Percentiles rank a stretch among this genome's conserved stretches.
These are phyloP conservation scores for Strobilomyces dryophilus DNA, from an alignment of 768 basidiomycete genomes.

Conservation along the genomic window DNA sequence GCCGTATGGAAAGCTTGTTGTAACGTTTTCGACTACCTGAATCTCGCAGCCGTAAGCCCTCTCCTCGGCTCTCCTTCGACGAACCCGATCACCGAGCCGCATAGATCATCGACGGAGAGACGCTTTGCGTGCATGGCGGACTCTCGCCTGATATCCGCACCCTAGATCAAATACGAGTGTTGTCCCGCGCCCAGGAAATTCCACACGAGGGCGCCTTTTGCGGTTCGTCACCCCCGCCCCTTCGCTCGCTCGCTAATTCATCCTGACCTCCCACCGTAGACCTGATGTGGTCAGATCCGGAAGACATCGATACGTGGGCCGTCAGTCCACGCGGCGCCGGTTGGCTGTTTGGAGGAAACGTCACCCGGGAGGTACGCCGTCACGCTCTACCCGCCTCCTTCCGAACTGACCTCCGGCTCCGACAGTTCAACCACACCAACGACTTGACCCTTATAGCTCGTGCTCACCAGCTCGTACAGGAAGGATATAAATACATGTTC, in stretches of 20 bases:
- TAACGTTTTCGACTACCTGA: slow-evolving; percentile 92
- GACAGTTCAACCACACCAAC: slow-evolving; percentile 90
- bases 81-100: neutral
- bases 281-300: slow-evolving; percentile 98
- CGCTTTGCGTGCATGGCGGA: slow-evolving; percentile 93
- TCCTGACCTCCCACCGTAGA: slow-evolving; percentile 41
- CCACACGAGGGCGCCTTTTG: slow-evolving; percentile 99
- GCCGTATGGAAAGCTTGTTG: slow-evolving; percentile 98
- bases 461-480: slow-evolving; percentile 95
- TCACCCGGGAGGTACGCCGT: slow-evolving; percentile 70
- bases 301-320: slow-evolving; percentile 94
- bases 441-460: slow-evolving; percentile 83
- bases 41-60: slow-evolving; percentile 78
- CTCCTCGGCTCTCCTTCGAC: neutral
- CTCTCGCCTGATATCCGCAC: slow-evolving; percentile 95
- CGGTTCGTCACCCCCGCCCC: slow-evolving; percentile 39
- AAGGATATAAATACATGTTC: slow-evolving; percentile 97
- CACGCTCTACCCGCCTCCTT: neutral
- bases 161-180: slow-evolving; percentile 88
- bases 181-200: slow-evolving; percentile 95
- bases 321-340: slow-evolving; percentile 96
- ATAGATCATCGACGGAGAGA: slow-evolving; percentile 91
- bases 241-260: neutral
- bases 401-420: neutral
- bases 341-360: slow-evolving; percentile 86